A percentile compares a stretch with the other conserved stretches of the same genome.
phyloP scores from a whole-genome alignment of 2,329 filamentous ascomycete genomes.

The Fusarium metavorans region DNA sequence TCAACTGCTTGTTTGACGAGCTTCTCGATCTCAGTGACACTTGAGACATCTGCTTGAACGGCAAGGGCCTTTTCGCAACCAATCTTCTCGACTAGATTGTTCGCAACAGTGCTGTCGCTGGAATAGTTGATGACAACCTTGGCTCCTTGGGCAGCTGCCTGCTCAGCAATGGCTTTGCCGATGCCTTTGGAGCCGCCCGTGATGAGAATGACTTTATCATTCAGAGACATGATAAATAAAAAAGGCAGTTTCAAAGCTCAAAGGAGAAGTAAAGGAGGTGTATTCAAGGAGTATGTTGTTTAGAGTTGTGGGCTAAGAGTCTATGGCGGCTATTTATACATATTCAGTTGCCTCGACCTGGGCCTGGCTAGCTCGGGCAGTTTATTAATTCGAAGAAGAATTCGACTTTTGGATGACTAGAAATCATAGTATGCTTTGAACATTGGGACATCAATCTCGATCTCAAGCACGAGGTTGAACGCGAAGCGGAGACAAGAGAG shows the following conservation, averaged over 20 bases:
- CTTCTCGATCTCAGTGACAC: neutral
- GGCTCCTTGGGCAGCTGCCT: neutral
- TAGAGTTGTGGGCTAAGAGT: neutral
- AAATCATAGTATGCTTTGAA: neutral
- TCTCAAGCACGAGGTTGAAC: neutral
- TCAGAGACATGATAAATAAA: neutral
- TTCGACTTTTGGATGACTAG: neutral
- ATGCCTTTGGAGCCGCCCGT: neutral
- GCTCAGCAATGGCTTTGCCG: neutral
- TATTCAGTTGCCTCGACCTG: neutral
- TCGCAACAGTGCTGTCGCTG: neutral
- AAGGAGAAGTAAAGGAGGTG: too few species aligned
- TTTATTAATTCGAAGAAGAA: neutral
- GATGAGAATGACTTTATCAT: neutral
- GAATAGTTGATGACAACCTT: neutral
- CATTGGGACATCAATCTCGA: neutral
- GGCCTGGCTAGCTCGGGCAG: neutral
- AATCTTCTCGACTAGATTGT: neutral
- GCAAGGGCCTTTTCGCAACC: neutral
- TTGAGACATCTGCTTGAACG: neutral
- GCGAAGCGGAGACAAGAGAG: neutral
- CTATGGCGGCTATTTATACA: neutral
- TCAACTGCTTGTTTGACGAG: neutral
- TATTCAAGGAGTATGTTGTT: neutral
- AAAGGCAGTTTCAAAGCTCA: neutral